phyloP scores from a whole-genome alignment of 306 rosid species.

The Pyrus betulifolia region DNA sequence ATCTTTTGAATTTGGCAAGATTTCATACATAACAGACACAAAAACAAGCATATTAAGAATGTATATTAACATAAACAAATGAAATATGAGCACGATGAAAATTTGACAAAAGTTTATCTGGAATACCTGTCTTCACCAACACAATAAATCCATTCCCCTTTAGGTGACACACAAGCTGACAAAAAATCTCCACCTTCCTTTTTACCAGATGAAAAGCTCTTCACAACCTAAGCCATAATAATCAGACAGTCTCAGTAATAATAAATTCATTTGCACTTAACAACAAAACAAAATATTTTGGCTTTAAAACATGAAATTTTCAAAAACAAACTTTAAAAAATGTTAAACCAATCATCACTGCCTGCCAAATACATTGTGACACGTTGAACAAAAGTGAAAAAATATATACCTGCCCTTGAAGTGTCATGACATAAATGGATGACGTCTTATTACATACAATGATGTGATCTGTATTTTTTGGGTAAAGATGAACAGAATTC shows the following conservation, averaged over 20 bases:
- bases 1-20: background rate
- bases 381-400: background rate
- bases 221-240: slow-evolving; percentile 61
- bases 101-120: background rate
- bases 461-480: slow-evolving; percentile 77
- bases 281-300: background rate
- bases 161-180: slow-evolving; percentile 90
- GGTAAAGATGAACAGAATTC: slow-evolving; percentile 89
- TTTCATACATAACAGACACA: background rate
- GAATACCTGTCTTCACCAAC: slow-evolving; percentile 94
- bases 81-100: background rate
- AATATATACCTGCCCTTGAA: slow-evolving; percentile 90
- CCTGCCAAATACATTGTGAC: background rate
- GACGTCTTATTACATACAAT: slow-evolving; percentile 96
- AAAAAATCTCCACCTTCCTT: slow-evolving; percentile 97
- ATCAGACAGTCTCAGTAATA: background rate
- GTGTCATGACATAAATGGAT: slow-evolving; percentile 89
- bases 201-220: slow-evolving; percentile 98
- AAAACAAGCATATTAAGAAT: background rate
- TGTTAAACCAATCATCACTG: background rate
- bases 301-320: background rate
- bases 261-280: background rate
- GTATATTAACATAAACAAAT: background rate
- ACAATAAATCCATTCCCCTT: slow-evolving; percentile 99
- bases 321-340: background rate